Conservation (phyloP, 1,284 basidiomycete genomes). For the Moesziomyces sp. region DNA sequence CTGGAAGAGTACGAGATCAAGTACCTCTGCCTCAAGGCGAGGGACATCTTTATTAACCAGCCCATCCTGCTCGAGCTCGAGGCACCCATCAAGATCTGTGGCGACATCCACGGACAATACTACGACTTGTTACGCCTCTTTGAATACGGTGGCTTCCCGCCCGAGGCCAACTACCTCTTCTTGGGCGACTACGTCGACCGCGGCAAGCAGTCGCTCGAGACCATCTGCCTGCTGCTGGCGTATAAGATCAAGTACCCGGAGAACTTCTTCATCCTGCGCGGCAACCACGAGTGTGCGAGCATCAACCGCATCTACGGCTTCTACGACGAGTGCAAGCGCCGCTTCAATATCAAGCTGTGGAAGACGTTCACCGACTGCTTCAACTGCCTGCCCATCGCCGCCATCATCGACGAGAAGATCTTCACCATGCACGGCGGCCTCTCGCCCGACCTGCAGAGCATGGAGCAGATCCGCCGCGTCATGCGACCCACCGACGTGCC, state of each 20-base stretch:
- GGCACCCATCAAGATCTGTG: slow-evolving; percentile 96
- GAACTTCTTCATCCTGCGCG: slow-evolving; percentile 94
- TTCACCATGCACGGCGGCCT: slow-evolving; percentile 88
- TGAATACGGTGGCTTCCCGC: slow-evolving; percentile 93
- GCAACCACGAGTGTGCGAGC: slow-evolving; percentile 93
- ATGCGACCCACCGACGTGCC: slow-evolving; percentile 99
- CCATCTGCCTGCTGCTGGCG: slow-evolving; percentile 84
- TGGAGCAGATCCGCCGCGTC: slow-evolving; percentile 99
- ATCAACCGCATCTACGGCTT: slow-evolving; percentile 97
- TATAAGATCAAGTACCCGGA: slow-evolving; percentile 99
- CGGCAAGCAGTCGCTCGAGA: slow-evolving; percentile 92
- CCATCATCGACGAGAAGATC: slow-evolving; percentile 97
- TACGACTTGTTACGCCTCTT: slow-evolving; percentile 92
- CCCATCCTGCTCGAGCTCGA: slow-evolving; percentile 92
- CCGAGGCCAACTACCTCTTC: slow-evolving; percentile 96
- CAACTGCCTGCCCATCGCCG: slow-evolving; percentile 93
- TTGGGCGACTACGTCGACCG: slow-evolving; percentile 94
- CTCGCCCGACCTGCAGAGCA: slow-evolving; percentile 96
- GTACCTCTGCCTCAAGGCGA: slow-evolving; percentile 90
- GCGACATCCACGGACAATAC: slow-evolving; percentile 95
- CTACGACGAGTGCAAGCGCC: slow-evolving; percentile 96
- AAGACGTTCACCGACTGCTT: slow-evolving; percentile 98
- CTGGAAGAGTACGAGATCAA: slow-evolving; percentile 96
- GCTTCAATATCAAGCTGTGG: slow-evolving; percentile 98
- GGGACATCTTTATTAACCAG: slow-evolving; percentile 95